Percentiles rank a stretch among this genome's conserved stretches.
These are phyloP conservation scores for Raddia distichophylla DNA, from an alignment of 176 grass and related monocot species.

Conservation along the genomic window DNA sequence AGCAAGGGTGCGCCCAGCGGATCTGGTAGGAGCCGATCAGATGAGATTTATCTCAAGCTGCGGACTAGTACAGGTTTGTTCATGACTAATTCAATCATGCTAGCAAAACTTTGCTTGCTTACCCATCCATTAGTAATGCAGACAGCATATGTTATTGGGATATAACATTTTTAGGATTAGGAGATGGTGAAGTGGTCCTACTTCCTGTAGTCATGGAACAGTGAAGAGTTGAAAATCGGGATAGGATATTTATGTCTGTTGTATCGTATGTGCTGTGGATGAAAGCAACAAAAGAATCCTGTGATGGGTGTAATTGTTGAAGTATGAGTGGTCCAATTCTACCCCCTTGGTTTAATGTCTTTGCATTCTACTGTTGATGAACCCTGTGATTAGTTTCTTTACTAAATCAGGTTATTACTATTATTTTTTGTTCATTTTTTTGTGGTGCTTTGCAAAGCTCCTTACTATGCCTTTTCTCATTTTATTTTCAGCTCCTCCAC, in stretches of 20 bases:
- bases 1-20: constrained; percentile 64
- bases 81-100: neutral
- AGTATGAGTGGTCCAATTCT: neutral
- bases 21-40: constrained; percentile 55
- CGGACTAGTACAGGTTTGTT: constrained; percentile 80
- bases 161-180: neutral
- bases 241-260: neutral
- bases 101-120: neutral
- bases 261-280: neutral
- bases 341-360: neutral
- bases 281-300: neutral
- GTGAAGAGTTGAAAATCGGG: neutral
- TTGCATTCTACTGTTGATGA: neutral
- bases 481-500: constrained; percentile 71
- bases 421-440: constrained; percentile 5
- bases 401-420: constrained; percentile 1
- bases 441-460: neutral
- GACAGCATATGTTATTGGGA: neutral
- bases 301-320: constrained; percentile 2
- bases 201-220: constrained; percentile 3
- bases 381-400: neutral
- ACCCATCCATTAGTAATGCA: constrained; percentile 21
- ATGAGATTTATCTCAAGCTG: constrained; percentile 75
- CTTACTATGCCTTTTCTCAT: constrained; percentile 19
- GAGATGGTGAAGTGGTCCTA: neutral